Evolutionary conservation across 2,329 filamentous ascomycete species (phyloP).

Genomic region (Leptographium procerum): DNA sequence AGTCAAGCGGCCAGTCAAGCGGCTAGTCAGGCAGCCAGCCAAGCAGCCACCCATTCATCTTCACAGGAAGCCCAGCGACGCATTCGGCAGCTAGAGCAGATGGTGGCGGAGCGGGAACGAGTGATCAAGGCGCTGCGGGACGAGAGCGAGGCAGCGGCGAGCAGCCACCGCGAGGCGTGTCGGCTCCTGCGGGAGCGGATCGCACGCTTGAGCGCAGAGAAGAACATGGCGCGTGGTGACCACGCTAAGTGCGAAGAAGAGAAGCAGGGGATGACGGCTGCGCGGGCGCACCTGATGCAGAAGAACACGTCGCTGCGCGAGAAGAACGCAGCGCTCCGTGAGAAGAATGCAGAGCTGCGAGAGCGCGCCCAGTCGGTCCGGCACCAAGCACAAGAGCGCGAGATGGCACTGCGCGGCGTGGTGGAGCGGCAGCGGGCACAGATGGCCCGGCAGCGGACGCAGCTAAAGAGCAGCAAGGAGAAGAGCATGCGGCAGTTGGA

Average conservation of each 20-base stretch:
- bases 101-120: slow-evolving; percentile 12
- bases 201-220: slow-evolving; percentile 11
- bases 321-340: neutral
- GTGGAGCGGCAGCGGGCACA: slow-evolving; percentile 11
- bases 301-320: slow-evolving; percentile 6
- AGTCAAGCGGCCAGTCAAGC: neutral
- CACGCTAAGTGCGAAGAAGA: slow-evolving; percentile 12
- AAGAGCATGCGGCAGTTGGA: slow-evolving; percentile 13
- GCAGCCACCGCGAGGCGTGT: slow-evolving; percentile 13
- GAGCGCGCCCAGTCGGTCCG: slow-evolving; percentile 5
- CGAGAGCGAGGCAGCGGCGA: slow-evolving; percentile 10
- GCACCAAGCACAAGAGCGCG: slow-evolving; percentile 8
- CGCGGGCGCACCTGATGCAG: slow-evolving; percentile 1
- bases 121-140: slow-evolving; percentile 13
- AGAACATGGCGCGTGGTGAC: slow-evolving; percentile 12
- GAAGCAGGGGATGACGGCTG: slow-evolving; percentile 5
- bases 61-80: slow-evolving; percentile 10
- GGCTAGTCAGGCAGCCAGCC: neutral
- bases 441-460: neutral
- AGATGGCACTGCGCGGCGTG: slow-evolving; percentile 2
- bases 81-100: slow-evolving; percentile 13
- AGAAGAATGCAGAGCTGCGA: neutral
- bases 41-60: neutral
- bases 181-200: slow-evolving; percentile 11
- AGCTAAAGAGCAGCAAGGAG: slow-evolving; percentile 9